Evolutionary conservation across 139 green algal species (phyloP), one percentile per base, ranked within the genome.

Genomic region (Picochlorum sp.): DNA sequence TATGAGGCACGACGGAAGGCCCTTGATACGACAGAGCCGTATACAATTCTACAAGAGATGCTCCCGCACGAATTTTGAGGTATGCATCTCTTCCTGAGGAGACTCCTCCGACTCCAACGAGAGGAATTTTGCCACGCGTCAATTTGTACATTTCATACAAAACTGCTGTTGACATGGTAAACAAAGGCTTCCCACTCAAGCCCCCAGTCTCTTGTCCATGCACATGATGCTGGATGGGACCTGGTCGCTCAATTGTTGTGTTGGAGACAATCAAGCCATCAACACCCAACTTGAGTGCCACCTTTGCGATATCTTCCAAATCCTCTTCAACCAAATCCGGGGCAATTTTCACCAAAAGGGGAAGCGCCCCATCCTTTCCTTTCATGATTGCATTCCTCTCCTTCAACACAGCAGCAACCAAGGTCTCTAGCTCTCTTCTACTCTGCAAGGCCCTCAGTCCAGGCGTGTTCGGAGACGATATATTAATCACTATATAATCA

Each of bases 401-500:
- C 20, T 76, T 74, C 69, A 84, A 69, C 46, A 87, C 78, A 16
- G 70, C 28, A 62, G 78, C 80, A 3, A 96, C 45, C 2, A 97
- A 68, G 0, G 68, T 62, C 54, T 91, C 78, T 21, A 98, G 79
- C 76, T 95, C 75, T 71, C 83, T 80, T 3, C 82, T 64, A 4
- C 81, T 82, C 74, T 99, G 94, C 64, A 96, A 68, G 14, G 78
- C 68, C 4, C 88, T 72, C 67, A 95, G 69, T 18, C 89, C 92
- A n/a, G 90, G 91, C 0, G 94, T 99, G 84, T 99, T 99, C 34
- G 94, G 94, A 5, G 85, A 96, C 1, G 89, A 97, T n/a, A 99
- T 80, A 64, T 99, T 99, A 69, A 99, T 84, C 9, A 98, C 93
- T 16, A 98, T 59, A 75, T 93, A 97, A 79, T 98, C 93, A 1